Evolutionary conservation across 2,329 filamentous ascomycete genomes (phyloP).

Genomic region (Colletotrichum sidae): DNA sequence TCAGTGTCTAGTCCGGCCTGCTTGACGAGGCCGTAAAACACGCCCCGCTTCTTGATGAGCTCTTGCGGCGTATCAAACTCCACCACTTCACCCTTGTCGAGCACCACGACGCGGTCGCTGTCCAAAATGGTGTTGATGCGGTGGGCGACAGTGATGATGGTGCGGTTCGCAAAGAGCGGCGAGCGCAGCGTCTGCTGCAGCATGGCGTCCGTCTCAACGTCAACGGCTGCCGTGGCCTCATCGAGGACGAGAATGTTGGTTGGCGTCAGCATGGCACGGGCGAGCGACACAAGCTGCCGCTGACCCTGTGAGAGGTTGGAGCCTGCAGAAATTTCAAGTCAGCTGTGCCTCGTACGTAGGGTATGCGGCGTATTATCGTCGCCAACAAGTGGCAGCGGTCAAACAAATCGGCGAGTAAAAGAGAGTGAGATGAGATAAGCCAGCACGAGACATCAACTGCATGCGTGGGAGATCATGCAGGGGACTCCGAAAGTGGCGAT

Average conservation of each 20-base stretch:
- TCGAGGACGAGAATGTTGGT: slow-evolving; percentile 98
- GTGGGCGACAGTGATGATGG: slow-evolving; percentile 98
- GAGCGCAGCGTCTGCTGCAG: slow-evolving; percentile 73
- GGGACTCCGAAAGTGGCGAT: slow-evolving; percentile 40
- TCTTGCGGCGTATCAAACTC: slow-evolving; percentile 91
- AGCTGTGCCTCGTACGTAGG: slow-evolving; percentile 37
- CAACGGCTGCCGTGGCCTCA: slow-evolving; percentile 87
- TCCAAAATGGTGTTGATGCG: slow-evolving; percentile 97
- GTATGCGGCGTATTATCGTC: slow-evolving; percentile 25
- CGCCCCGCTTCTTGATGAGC: slow-evolving; percentile 78
- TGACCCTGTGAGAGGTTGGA: slow-evolving; percentile 97
- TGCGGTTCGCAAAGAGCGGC: slow-evolving; percentile 84
- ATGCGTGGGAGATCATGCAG: slow-evolving; percentile 52
- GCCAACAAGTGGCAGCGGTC: background rate
- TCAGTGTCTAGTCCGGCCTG: slow-evolving; percentile 80
- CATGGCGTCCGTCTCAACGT: slow-evolving; percentile 76
- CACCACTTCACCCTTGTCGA: slow-evolving; percentile 88
- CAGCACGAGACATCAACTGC: slow-evolving; percentile 46
- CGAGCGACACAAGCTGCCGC: slow-evolving; percentile 91
- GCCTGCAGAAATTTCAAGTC: slow-evolving; percentile 61
- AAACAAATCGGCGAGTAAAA: slow-evolving; percentile 7
- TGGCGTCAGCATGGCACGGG: slow-evolving; percentile 91
- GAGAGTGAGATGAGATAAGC: slow-evolving; percentile 36
- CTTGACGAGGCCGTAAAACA: slow-evolving; percentile 91
- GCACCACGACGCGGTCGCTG: slow-evolving; percentile 89